Evolutionary conservation across 129 eudicot genomes (phyloP), one percentile per base, ranked within the genome.

Genomic region (Rutidosis leptorrhynchoides): DNA sequence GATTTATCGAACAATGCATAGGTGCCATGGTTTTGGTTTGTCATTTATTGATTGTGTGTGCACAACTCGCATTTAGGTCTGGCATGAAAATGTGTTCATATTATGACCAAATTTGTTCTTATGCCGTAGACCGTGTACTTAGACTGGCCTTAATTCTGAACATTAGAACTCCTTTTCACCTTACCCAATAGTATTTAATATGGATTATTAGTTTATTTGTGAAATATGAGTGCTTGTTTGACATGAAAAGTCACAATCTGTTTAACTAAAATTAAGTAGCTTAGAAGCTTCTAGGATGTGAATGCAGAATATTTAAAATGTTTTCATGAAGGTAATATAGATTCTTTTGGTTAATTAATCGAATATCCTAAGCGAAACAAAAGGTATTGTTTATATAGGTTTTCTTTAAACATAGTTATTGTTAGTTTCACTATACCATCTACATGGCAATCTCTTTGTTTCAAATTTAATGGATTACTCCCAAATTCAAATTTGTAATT

Each of bases 11-110:
- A 53, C 28, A 25, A 51, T 67, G 15, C 62, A 6, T 28, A 1
- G 24, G 43, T 7, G 9, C n/a, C 11, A 33, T 25, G 61, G 61
- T 23, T 7, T 40, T 42, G 49, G 24, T 8, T 14, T 40, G 15
- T 43, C 24, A 6, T n/a, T 21, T 48, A n/a, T 9, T 42, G 55
- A 64, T 40, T 23, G 29, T 26, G 5, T 65, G 12, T 69, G 40
- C 15, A 55, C 15, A 55, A 57, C 55, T 69, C 19, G 0, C 16
- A 24, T 37, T 55, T 42, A 55, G 69, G 17, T 24, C 55, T 55
- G 40, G 55, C 25, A 33, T 55, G 33, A 55, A 55, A 68, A 35
- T 19, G 35, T 35, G n/a, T 53, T 68, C 27, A n/a, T 33, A 54
- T 19, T 8, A 32, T 33, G 33, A 9, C 10, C 25, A 7, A 4